Evolutionary conservation across 257 asterid genomes (phyloP).

Genomic region (Datura wrightii): DNA sequence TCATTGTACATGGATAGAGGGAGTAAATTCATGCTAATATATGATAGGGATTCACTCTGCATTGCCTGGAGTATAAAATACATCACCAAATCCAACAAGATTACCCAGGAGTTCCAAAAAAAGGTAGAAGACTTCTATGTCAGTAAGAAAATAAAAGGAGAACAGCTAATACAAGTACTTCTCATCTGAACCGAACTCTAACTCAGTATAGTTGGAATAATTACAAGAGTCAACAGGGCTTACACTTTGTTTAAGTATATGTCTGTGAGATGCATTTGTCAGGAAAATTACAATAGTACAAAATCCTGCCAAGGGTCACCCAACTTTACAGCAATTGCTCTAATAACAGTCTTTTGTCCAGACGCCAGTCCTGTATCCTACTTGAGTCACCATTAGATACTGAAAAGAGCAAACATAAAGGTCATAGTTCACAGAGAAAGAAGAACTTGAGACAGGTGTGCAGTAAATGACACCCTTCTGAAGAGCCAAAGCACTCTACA

Average conservation of each 20-base stretch:
- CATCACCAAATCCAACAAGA: constrained; percentile 27
- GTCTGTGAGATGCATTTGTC: constrained; percentile 48
- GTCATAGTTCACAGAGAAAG: constrained; percentile 6
- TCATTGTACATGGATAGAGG: not conserved
- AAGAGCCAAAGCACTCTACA: not conserved
- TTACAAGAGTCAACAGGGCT: constrained; percentile 41
- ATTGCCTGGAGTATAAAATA: not conserved
- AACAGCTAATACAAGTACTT: constrained; percentile 17
- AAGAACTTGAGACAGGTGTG: not conserved
- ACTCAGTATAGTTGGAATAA: constrained; percentile 23
- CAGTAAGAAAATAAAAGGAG: constrained; percentile 3
- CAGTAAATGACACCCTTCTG: constrained; percentile 26
- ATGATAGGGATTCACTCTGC: constrained; percentile 5
- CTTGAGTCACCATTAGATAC: constrained; percentile 35
- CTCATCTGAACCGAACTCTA: constrained; percentile 15
- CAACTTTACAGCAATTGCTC: constrained; percentile 40
- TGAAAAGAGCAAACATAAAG: constrained; percentile 25
- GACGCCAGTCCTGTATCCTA: constrained; percentile 30
- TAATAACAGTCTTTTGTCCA: constrained; percentile 28
- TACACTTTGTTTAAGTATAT: constrained; percentile 45
- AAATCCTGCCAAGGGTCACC: constrained; percentile 49
- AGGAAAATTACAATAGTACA: constrained; percentile 51
- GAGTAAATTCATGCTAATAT: constrained; percentile 2
- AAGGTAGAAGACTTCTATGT: not conserved
- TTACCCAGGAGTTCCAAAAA: not conserved